phyloP scores from a whole-genome alignment of 352 stramenopile species.

The Phytophthora sp. region DNA sequence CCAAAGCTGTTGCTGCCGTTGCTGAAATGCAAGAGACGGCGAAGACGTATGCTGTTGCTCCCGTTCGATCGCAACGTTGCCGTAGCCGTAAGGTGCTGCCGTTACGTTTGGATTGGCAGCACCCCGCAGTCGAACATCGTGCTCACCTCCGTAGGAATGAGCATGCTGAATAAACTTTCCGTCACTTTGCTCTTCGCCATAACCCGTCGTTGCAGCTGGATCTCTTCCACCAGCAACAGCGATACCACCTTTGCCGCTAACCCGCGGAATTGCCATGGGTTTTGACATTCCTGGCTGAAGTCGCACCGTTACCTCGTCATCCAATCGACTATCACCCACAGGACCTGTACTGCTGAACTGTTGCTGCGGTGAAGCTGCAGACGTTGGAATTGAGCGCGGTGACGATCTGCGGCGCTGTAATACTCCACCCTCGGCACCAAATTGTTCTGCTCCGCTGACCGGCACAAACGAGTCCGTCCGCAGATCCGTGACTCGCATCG shows the following conservation, averaged over 20 bases:
- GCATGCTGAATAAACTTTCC: slow-evolving; percentile 56
- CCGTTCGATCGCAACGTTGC: slow-evolving; percentile 72
- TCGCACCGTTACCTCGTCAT: slow-evolving; percentile 21
- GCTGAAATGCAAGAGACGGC: slow-evolving; percentile 37
- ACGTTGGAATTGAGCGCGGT: slow-evolving; percentile 37
- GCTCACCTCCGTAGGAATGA: slow-evolving; percentile 68
- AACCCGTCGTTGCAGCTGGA: slow-evolving; percentile 3
- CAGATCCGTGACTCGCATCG: slow-evolving; percentile 20
- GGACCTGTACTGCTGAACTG: slow-evolving; percentile 24
- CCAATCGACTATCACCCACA: slow-evolving; percentile 6
- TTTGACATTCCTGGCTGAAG: slow-evolving; percentile 62
- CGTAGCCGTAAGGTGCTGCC: slow-evolving; percentile 75
- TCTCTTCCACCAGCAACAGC: slow-evolving; percentile 31
- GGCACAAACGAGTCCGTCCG: slow-evolving; percentile 47
- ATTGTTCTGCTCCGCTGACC: slow-evolving; percentile 35
- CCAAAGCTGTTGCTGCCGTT: slow-evolving; percentile 43
- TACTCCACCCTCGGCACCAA: slow-evolving; percentile 15
- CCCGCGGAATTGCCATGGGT: slow-evolving; percentile 80
- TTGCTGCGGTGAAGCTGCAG: slow-evolving; percentile 13
- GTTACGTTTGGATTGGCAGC: slow-evolving; percentile 72
- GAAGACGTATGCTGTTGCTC: slow-evolving; percentile 33
- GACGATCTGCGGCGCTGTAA: slow-evolving; percentile 46
- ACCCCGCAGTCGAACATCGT: slow-evolving; percentile 52
- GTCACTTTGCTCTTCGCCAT: slow-evolving; percentile 24
- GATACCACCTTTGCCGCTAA: slow-evolving; percentile 40